phyloP scores from a whole-genome alignment of 352 stramenopile species.

The Phytophthora nicotianae region DNA sequence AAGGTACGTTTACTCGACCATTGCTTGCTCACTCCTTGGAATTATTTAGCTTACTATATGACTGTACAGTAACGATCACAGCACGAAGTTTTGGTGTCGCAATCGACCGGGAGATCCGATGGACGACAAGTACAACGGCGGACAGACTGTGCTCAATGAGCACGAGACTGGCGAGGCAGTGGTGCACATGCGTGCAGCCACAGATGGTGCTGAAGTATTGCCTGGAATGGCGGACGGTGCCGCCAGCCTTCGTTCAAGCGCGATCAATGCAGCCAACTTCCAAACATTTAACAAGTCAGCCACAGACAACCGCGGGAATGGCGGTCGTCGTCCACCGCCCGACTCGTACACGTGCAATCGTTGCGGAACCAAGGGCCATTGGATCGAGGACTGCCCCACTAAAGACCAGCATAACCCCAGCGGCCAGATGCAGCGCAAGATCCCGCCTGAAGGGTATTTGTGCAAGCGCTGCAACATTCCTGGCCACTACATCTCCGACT shows the following conservation, averaged over 20 bases:
- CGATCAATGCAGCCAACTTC: slow-evolving; percentile 77
- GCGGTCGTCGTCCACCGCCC: slow-evolving; percentile 61
- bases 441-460: slow-evolving; percentile 79
- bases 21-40: slow-evolving; percentile 1
- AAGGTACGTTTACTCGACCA: slow-evolving; percentile 45
- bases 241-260: slow-evolving; percentile 61
- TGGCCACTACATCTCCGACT: slow-evolving; percentile 89
- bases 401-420: slow-evolving; percentile 63
- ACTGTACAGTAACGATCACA: slow-evolving; percentile 92
- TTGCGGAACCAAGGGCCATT: slow-evolving; percentile 84
- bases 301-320: slow-evolving; percentile 33
- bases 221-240: slow-evolving; percentile 72
- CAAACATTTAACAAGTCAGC: slow-evolving; percentile 60
- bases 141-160: slow-evolving; percentile 72
- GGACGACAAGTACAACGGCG: slow-evolving; percentile 91
- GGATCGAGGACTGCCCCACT: slow-evolving; percentile 88
- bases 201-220: slow-evolving; percentile 53
- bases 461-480: slow-evolving; percentile 88
- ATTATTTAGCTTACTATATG: neutral
- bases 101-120: slow-evolving; percentile 93
- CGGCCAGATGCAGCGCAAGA: slow-evolving; percentile 44
- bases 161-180: slow-evolving; percentile 53
- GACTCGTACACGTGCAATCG: slow-evolving; percentile 91
- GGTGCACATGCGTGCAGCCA: slow-evolving; percentile 25
- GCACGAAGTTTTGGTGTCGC: slow-evolving; percentile 98